A percentile compares a stretch with the other conserved stretches of the same genome.
These are phyloP conservation scores for Trichoderma guizhouense DNA, from an alignment of 2,329 filamentous ascomycete species.

Conservation along the genomic window DNA sequence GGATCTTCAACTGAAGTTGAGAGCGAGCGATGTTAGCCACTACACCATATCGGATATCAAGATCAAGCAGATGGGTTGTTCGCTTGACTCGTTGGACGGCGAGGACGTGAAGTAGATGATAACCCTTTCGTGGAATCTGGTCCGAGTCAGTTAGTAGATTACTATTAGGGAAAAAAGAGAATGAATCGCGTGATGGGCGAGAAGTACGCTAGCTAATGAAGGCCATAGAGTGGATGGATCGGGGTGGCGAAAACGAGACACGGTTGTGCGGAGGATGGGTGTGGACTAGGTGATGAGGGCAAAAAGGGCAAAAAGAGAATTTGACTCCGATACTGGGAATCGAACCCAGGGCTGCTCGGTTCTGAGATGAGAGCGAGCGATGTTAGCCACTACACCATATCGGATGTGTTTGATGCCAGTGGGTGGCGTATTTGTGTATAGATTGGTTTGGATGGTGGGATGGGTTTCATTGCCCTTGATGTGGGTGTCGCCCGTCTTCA, in stretches of 20 bases:
- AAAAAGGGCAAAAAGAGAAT: neutral
- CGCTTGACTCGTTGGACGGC: neutral
- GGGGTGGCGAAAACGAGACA: neutral
- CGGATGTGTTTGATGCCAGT: constrained; percentile 21
- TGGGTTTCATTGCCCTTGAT: no score
- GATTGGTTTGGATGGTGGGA: neutral
- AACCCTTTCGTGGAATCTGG: neutral
- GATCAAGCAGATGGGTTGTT: neutral
- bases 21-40: constrained; percentile 38
- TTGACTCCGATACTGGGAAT: constrained; percentile 21
- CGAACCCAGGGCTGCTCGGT: constrained; percentile 22
- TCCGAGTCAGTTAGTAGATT: neutral
- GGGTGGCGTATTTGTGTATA: neutral
- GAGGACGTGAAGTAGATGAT: neutral
- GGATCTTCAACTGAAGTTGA: constrained; percentile 25
- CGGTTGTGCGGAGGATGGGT: no score
- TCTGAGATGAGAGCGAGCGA: constrained; percentile 28
- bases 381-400: constrained; percentile 39
- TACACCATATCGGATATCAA: constrained; percentile 34
- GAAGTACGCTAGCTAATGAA: no score
- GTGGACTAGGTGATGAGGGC: no score
- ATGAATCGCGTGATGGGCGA: neutral
- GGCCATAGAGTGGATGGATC: no score
- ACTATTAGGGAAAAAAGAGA: neutral
- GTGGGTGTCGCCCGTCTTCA: no score